Base-by-base conservation (phyloP, 2,329 filamentous ascomycete species). In the Colletotrichum paranaense region DNA sequence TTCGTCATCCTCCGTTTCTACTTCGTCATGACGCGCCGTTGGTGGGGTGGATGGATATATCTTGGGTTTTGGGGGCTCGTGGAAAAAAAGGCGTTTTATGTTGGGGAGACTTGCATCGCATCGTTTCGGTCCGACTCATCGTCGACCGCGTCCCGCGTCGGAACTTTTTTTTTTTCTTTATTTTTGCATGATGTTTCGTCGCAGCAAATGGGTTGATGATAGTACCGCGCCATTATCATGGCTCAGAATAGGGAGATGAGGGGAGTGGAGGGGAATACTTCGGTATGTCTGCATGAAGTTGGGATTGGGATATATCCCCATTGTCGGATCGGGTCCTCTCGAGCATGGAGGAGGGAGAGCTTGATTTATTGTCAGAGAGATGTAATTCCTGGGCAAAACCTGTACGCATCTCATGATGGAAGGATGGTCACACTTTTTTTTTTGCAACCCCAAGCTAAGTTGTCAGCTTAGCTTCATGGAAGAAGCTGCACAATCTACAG, bases 1-100 rank as follows among this genome's bases (percentile, higher is more conserved):
- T 4, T 67, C 67, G 24, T 64, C 72, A 46, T 65, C 66, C 46
- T 60, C 66, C 19, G 55, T 73, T n/a, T 66, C 62, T 24, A 32
- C 62, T n/a, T 72, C 71, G 6, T 72, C 68, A 63, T 67, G 42
- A 74, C 28, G 55, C 26, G 35, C 53, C 7, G 22, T 8, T 16
- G 11, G 11, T 26, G 4, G 22, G n/a, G 6, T 12, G 38, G 30
- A 5, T 16, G 12, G 12, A 14, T n/a, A n/a, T 49, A 24, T 16
- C 8, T 26, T 12, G n/a, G 35, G 26, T 7, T 22, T 26, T 28
- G 35, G 35, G 35, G 35, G 32, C 12, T 49, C 14, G 32, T 24
- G 30, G 26, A 30, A 32, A 30, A 32, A 30, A 32, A 30, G 35
- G 59, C 24, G 35, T 58, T 66, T 24, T 9, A 3, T 24, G 46